These are phyloP conservation scores for Penicillium antarcticum DNA, from an alignment of 495 filamentous ascomycete genomes.

Conservation along the genomic window DNA sequence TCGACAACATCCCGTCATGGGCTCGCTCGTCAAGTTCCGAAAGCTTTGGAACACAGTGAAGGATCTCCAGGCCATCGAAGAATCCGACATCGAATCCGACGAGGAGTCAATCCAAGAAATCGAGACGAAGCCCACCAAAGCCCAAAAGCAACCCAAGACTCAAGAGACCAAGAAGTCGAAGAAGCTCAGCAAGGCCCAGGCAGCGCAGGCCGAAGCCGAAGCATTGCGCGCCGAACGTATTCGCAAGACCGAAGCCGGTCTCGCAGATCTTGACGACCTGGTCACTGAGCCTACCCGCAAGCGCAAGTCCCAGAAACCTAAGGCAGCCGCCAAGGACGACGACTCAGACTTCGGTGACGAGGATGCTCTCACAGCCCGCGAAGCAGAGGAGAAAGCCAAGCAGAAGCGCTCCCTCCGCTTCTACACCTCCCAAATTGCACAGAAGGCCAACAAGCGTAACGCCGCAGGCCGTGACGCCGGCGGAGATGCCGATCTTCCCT, in stretches of 20 bases:
- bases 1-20: constrained; percentile 86
- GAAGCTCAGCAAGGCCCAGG: constrained; percentile 51
- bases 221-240: constrained; percentile 55
- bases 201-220: constrained; percentile 49
- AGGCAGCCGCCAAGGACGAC: constrained; percentile 30
- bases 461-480: constrained; percentile 80
- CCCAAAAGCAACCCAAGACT: constrained; percentile 21
- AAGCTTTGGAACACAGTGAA: constrained; percentile 78
- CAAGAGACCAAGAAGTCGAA: constrained; percentile 29
- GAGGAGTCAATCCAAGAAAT: constrained; percentile 2
- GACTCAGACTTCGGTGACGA: constrained; percentile 71
- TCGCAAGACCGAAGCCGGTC: constrained; percentile 60
- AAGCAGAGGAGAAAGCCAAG: constrained; percentile 76
- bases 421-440: constrained; percentile 93
- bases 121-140: constrained; percentile 11
- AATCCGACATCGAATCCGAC: constrained; percentile 9
- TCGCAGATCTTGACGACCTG: constrained; percentile 61
- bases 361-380: constrained; percentile 53
- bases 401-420: constrained; percentile 89
- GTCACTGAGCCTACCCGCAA: constrained; percentile 29
- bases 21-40: constrained; percentile 72
- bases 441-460: constrained; percentile 82
- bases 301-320: constrained; percentile 33
- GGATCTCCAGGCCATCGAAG: constrained; percentile 28
- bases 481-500: constrained; percentile 88